Percentiles rank a stretch among this genome's conserved stretches.
These are phyloP conservation scores for Kurtzmaniella quercitrusa DNA, from an alignment of 1,139 yeast genomes.

Conservation along the genomic window DNA sequence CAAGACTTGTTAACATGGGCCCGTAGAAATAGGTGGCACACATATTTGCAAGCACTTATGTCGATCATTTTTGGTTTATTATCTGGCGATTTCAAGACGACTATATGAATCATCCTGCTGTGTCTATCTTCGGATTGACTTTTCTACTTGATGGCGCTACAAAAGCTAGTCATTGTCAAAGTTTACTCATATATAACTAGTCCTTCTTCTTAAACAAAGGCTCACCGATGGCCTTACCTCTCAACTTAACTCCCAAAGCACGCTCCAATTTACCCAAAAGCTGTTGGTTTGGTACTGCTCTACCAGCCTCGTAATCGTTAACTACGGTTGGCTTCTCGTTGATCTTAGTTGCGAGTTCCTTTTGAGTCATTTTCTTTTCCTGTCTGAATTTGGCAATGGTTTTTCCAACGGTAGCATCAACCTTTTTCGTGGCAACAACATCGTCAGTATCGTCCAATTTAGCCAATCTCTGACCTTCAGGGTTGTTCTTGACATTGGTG, in stretches of 20 bases:
- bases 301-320: conserved; percentile 95
- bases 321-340: conserved; percentile 95
- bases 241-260: conserved; percentile 87
- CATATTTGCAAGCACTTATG: no score
- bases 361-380: conserved; percentile 86
- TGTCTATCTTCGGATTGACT: no score
- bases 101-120: no score
- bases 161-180: not conserved
- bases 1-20: no score
- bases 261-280: conserved; percentile 88
- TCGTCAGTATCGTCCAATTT: conserved; percentile 92
- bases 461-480: conserved; percentile 93
- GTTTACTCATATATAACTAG: conserved; percentile 15
- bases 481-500: conserved; percentile 59
- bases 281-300: conserved; percentile 96
- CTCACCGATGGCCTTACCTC: conserved; percentile 94
- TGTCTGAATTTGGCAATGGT: conserved; percentile 83
- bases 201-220: conserved; percentile 78
- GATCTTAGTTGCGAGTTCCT: conserved; percentile 91
- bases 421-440: conserved; percentile 87
- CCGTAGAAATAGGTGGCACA: no score
- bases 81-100: no score
- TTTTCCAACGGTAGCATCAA: conserved; percentile 81
- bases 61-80: no score
- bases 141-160: no score